A percentile compares a stretch with the other conserved stretches of the same genome.
phyloP scores from a whole-genome alignment of 208 protist species.

The Leishmania arabica region DNA sequence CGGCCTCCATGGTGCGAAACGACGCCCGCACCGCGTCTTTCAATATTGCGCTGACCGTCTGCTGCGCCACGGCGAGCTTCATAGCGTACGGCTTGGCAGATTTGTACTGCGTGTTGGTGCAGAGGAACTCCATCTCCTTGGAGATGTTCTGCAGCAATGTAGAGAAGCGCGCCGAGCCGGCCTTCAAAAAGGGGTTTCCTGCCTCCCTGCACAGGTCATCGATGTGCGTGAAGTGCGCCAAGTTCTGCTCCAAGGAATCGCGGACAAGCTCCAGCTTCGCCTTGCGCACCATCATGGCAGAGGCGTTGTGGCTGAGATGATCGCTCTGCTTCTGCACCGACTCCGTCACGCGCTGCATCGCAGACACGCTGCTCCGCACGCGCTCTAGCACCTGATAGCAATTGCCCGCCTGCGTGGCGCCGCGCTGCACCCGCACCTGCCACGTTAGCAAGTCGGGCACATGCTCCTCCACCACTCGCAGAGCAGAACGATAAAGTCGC shows the following conservation, averaged over 20 bases:
- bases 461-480: slow-evolving; percentile 37
- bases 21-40: slow-evolving; percentile 57
- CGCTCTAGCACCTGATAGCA: slow-evolving; percentile 49
- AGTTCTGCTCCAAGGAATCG: slow-evolving; percentile 67
- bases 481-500: slow-evolving; percentile 27
- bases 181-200: slow-evolving; percentile 63
- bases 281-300: slow-evolving; percentile 73
- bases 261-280: slow-evolving; percentile 75
- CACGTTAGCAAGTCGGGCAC: slow-evolving; percentile 53
- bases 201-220: slow-evolving; percentile 71
- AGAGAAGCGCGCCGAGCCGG: slow-evolving; percentile 61
- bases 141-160: slow-evolving; percentile 78
- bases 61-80: slow-evolving; percentile 61
- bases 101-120: slow-evolving; percentile 64
- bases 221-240: slow-evolving; percentile 81
- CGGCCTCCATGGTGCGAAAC: slow-evolving; percentile 36
- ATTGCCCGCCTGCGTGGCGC: slow-evolving; percentile 42
- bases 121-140: slow-evolving; percentile 79
- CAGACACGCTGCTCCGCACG: slow-evolving; percentile 43
- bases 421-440: slow-evolving; percentile 47
- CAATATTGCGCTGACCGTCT: slow-evolving; percentile 49
- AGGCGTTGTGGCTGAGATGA: slow-evolving; percentile 73
- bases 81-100: slow-evolving; percentile 78
- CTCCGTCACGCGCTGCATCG: slow-evolving; percentile 70
- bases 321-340: slow-evolving; percentile 82